These are phyloP conservation scores for Cicer arietinum DNA, from an alignment of 306 rosid genomes.

Conservation along the genomic window DNA sequence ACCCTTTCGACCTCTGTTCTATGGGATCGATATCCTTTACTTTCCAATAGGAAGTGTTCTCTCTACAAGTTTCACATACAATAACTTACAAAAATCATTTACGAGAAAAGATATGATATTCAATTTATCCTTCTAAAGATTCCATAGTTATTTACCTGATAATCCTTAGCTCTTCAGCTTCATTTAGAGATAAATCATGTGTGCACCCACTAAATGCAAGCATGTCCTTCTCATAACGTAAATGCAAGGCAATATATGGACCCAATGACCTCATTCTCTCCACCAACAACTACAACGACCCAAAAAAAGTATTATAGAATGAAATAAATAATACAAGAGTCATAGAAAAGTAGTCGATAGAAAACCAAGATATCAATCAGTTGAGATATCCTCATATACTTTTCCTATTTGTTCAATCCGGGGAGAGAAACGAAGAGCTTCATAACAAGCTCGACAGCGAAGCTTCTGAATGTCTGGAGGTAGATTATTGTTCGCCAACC, in stretches of 20 bases:
- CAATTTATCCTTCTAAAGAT: constrained; percentile 38
- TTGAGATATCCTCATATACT: constrained; percentile 51
- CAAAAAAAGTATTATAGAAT: constrained; percentile 36
- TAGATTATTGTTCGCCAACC: constrained; percentile 84
- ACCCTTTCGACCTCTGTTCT: constrained; percentile 86
- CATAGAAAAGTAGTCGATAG: constrained; percentile 33
- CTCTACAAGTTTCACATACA: constrained; percentile 57
- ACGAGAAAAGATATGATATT: constrained; percentile 19
- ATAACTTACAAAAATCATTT: constrained; percentile 24
- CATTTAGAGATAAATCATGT: constrained; percentile 69
- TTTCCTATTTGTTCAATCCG: constrained; percentile 89
- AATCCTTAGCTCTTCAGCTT: constrained; percentile 81
- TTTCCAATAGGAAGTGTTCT: constrained; percentile 93
- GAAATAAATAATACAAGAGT: background rate
- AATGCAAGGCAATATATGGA: constrained; percentile 85
- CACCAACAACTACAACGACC: constrained; percentile 67
- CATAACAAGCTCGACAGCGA: constrained; percentile 94
- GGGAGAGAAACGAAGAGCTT: constrained; percentile 90
- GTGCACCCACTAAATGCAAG: constrained; percentile 99
- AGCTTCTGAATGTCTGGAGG: constrained; percentile 91
- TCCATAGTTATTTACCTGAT: constrained; percentile 62
- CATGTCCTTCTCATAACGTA: constrained; percentile 97
- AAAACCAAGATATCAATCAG: constrained; percentile 43
- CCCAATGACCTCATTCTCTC: constrained; percentile 90
- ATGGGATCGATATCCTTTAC: constrained; percentile 83